Conservation (phyloP, 352 stramenopile genomes). For the Thalassiosira pacifica region DNA sequence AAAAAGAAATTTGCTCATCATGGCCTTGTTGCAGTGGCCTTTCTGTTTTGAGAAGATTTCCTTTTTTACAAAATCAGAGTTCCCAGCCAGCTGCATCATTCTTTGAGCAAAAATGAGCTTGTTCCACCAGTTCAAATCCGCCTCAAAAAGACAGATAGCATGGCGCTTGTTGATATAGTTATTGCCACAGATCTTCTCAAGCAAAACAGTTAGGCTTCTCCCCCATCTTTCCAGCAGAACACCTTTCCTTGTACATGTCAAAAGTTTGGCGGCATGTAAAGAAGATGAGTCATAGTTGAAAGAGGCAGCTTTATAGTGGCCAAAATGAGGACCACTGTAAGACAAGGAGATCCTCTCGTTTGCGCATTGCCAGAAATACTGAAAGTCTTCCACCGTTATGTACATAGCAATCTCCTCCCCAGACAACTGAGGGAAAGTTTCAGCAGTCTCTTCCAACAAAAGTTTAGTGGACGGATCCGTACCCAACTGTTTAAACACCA, state of each 20-base stretch:
- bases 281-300: neutral
- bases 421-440: neutral
- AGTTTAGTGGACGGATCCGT: neutral
- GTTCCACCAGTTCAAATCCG: slow-evolving; percentile 39
- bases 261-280: neutral
- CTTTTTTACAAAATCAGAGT: neutral
- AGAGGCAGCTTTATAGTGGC: neutral
- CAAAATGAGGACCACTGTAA: neutral
- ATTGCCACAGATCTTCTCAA: slow-evolving; percentile 21
- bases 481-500: no score
- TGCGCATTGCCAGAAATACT: neutral
- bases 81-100: slow-evolving; percentile 2
- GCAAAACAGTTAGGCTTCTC: neutral
- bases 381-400: slow-evolving; percentile 13
- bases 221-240: neutral
- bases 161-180: slow-evolving; percentile 27
- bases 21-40: neutral
- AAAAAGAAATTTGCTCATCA: slow-evolving; percentile 12
- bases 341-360: slow-evolving; percentile 14
- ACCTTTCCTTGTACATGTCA: neutral
- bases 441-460: slow-evolving; percentile 1
- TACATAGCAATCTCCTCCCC: slow-evolving; percentile 10
- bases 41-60: slow-evolving; percentile 11
- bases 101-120: slow-evolving; percentile 34
- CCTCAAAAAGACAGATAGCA: slow-evolving; percentile 24